Percentiles rank a stretch among this genome's conserved stretches.
Evolutionary conservation across 371 early-diverging fungal genomes (phyloP).

Genomic region (Mortierella sp.): DNA sequence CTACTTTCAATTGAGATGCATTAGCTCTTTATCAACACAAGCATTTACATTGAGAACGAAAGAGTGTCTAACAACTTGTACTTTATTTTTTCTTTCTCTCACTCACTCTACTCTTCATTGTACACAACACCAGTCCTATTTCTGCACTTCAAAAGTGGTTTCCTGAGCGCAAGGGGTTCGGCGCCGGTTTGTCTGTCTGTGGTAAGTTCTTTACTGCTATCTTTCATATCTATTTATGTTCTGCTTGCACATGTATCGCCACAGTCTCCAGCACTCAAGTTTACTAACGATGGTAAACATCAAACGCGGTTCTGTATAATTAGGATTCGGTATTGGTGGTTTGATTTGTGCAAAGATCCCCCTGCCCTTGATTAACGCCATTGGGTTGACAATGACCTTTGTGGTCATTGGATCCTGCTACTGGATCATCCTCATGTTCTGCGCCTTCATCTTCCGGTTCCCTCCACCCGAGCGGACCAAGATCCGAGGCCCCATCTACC

Average conservation of each 20-base stretch:
- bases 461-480: slow-evolving; percentile 75
- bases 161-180: slow-evolving; percentile 69
- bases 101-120: background rate
- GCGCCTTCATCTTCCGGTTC: slow-evolving; percentile 66
- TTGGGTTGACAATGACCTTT: slow-evolving; percentile 68
- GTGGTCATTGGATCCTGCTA: slow-evolving; percentile 64
- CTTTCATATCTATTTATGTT: background rate
- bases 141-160: slow-evolving; percentile 73
- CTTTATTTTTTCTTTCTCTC: background rate
- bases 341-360: slow-evolving; percentile 75
- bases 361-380: slow-evolving; percentile 62
- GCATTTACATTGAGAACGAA: background rate
- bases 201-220: slow-evolving; percentile 40
- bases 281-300: background rate
- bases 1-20: background rate
- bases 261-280: background rate
- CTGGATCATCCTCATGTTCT: slow-evolving; percentile 62
- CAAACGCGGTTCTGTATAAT: background rate
- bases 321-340: slow-evolving; percentile 76
- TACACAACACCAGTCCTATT: slow-evolving; percentile 60
- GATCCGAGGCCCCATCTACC: slow-evolving; percentile 67
- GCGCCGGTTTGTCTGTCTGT: slow-evolving; percentile 73
- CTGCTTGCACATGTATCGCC: background rate
- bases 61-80: background rate
- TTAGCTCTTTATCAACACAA: background rate